These are phyloP conservation scores for Inonotus hispidus DNA, from an alignment of 1,284 basidiomycete species.

Conservation along the genomic window DNA sequence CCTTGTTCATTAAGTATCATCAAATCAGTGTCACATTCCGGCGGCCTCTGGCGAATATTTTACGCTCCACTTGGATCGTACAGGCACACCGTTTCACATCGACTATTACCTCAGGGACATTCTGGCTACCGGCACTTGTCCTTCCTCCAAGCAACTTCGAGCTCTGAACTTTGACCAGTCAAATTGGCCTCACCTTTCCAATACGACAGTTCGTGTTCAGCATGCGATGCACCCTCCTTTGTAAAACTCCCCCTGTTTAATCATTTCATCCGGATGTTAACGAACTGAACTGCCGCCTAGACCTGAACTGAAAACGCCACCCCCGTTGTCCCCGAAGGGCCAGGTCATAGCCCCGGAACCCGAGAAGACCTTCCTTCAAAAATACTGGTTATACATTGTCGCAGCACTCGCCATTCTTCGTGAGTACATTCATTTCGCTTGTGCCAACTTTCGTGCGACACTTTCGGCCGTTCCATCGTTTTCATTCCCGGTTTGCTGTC, in stretches of 20 bases:
- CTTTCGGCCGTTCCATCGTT: not conserved
- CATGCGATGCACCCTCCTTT: slow-evolving; percentile 47
- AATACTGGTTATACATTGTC: slow-evolving; percentile 84
- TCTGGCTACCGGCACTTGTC: slow-evolving; percentile 62
- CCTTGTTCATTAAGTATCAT: slow-evolving; percentile 11
- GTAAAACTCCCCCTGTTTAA: slow-evolving; percentile 31
- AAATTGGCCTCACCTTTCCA: slow-evolving; percentile 34
- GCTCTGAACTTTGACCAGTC: slow-evolving; percentile 26
- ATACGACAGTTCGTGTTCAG: slow-evolving; percentile 50
- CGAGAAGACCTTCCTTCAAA: slow-evolving; percentile 79
- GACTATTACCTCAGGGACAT: slow-evolving; percentile 67
- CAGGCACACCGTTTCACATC: slow-evolving; percentile 49
- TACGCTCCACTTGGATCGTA: slow-evolving; percentile 47
- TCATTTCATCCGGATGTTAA: not conserved
- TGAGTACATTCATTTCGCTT: slow-evolving; percentile 33
- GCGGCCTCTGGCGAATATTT: slow-evolving; percentile 48
- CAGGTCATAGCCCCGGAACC: slow-evolving; percentile 52
- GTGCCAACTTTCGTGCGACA: not conserved
- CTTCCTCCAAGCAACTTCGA: slow-evolving; percentile 27
- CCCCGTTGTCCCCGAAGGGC: slow-evolving; percentile 61
- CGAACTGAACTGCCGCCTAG: slow-evolving; percentile 31
- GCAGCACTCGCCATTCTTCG: slow-evolving; percentile 53
- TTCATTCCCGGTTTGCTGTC: not conserved
- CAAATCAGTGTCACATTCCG: slow-evolving; percentile 55
- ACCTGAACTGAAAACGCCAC: slow-evolving; percentile 60